Base-by-base conservation (phyloP, 352 stramenopile species). In the Thraustochytrium striatum region DNA sequence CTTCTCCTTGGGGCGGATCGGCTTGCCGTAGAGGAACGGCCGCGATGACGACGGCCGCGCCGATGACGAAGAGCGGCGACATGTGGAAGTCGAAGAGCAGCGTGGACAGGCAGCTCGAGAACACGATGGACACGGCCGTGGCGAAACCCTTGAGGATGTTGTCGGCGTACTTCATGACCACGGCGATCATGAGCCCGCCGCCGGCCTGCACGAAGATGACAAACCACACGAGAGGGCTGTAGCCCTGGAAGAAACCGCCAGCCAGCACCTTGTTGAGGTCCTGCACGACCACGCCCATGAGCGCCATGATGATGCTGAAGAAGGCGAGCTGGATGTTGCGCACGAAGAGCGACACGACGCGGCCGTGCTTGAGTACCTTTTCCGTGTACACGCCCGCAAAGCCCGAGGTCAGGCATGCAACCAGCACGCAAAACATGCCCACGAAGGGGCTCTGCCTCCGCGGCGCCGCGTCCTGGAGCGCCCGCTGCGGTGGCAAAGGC, bases 111-210 rank as follows among this genome's bases (percentile, higher is more conserved):
- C 93, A 82, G 78, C 86, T 92, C 9, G 87, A 91, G 13, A 91
- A 83, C 38, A 96, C 70, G 55, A 96, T 96, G 50, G 87, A 92
- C 53, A 96, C 89, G 16, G 88, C 90, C 2, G 89, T 91, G 11
- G 90, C 92, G 84, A 97, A 97, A 21, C 89, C 89, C 81, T 97
- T 97, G 70, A 96, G 82, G 11, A 97, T 94, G 83, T 96, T 97
- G 84, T 97, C 91, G 2, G 92, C 91, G 82, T 97, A 96, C 82
- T 96, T 96, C 7, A 97, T 86, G 0, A 97, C 91, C 11, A 95
- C 87, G 21, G 90, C 91, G 25, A 97, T 91, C 58, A 96, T 90
- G 9, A 97, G 83, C 9, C 92, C 92, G 35, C 91, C 91, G 3
- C 88, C 84, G 3, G 90, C 88, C 81, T 94, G 89, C 0, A 92